Base-by-base conservation (phyloP, 2,329 filamentous ascomycete species). In the Pseudogymnoascus sp. region DNA sequence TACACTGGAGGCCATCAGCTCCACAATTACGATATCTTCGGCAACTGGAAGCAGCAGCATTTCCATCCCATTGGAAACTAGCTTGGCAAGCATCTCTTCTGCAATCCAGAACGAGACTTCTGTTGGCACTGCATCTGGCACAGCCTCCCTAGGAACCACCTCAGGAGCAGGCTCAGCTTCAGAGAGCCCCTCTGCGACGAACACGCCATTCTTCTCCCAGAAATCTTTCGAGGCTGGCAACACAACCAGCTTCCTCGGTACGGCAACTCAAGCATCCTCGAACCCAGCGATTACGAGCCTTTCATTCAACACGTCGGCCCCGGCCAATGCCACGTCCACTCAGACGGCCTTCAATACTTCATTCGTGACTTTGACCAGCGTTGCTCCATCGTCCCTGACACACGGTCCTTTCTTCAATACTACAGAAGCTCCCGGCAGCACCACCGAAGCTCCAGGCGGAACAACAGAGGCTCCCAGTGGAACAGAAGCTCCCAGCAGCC, bases 221-320 rank as follows among this genome's bases (percentile, higher is more conserved):
- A 55, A 55, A 55, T 55, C 48, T 2, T 55, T 55, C 48, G 48
- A 55, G 21, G 48, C 48, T 55, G 48, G 48, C 33, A 55, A 55
- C 9, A 55, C 48, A 12, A 55, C 48, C 48, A 55, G 29, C n/a
- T 33, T 55, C 48, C 4, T n/a, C 15, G 27, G 8, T 55, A 33
- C 48, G 48, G 48, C n/a, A 55, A 55, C 45, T 31, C 27, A 55
- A 33, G 27, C 29, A n/a, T 33, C 48, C n/a, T 33, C 48, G n/a
- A 55, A 52, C 31, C 31, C 31, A 39, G 55, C 55, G 55, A 59
- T 39, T 18, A 59, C 55, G 36, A 59, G 5, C 29, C 55, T 59
- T n/a, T 5, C 55, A 7, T 39, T 59, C 36, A 59, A 31, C 21
- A 59, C 37, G 18, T 40, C 58, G 21, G 12, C 15, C 12, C 33